Conservation (phyloP, 176 grass and related monocot genomes). For the Juncus inflexus region DNA sequence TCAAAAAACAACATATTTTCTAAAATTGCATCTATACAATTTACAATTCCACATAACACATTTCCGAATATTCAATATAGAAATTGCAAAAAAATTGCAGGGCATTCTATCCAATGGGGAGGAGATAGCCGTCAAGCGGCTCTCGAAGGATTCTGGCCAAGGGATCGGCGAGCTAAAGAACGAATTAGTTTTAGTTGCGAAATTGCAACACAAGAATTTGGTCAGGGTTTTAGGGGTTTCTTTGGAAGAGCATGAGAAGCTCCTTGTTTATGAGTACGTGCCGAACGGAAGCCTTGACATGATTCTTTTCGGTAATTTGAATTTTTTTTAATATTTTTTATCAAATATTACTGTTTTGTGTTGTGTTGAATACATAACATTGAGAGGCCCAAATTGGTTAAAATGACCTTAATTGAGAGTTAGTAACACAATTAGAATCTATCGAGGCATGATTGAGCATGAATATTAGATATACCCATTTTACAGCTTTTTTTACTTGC, state of each 20-base stretch:
- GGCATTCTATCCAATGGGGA: conserved; percentile 43
- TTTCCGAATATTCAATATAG: neutral
- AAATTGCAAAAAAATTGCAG: conserved; percentile 19
- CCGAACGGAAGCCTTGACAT: conserved; percentile 81
- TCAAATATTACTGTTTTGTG: neutral
- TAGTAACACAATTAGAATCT: too few species aligned
- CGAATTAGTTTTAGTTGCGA: conserved; percentile 56
- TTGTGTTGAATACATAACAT: conserved; percentile 34
- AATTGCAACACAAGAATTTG: conserved; percentile 79
- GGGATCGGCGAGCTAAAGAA: conserved; percentile 51
- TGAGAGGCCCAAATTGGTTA: too few species aligned
- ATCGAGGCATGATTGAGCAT: too few species aligned
- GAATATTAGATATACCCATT: neutral
- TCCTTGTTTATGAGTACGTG: conserved; percentile 62
- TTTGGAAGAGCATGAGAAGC: conserved; percentile 62
- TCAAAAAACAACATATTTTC: too few species aligned
- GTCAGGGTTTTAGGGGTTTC: conserved; percentile 69
- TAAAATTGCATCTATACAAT: neutral
- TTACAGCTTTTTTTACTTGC: neutral
- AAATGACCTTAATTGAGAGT: too few species aligned
- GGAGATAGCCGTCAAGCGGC: conserved; percentile 39
- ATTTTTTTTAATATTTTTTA: neutral
- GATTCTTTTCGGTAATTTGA: conserved; percentile 54
- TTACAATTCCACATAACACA: too few species aligned
- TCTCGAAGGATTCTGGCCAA: conserved; percentile 61